Evolutionary conservation across 78 protist genomes (phyloP), one percentile per base, ranked within the genome.

Genomic region (Dictyostelium brefeldianum): DNA sequence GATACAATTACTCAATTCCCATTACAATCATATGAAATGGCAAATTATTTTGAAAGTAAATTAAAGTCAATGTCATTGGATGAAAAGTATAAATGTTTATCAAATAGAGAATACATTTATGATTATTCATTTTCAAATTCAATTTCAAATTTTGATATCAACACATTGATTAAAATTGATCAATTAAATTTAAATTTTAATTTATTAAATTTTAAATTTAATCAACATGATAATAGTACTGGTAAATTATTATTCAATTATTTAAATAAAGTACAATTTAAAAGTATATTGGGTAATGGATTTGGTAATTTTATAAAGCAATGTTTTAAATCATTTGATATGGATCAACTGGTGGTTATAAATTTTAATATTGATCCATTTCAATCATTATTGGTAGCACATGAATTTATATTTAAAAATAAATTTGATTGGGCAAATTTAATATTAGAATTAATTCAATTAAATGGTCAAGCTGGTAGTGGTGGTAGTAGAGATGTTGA

Each of bases 311-410:
- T 36, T 36, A 36, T 36, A 36, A 36, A 36, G 2, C 43, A 36
- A 36, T 36, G 43, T 36, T 36, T 36, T 36, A 2, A 2, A 36
- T 36, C 2, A 36, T 36, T 36, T 36, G 43, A 36, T 36, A 36
- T 36, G 1, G 43, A 36, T 36, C 1, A 1, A 36, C 2, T 36
- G 0, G n/a, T 22, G 22, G 27, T 25, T 10, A 11, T 62, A 10
- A 62, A 62, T 62, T 62, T 62, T 62, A 62, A 62, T 62, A 14
- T 25, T 25, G 70, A 62, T 25, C 70, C 70, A 25, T 62, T 25
- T 25, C 43, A 36, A 11, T 62, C 70, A 62, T 62, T 62, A 62
- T n/a, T 22, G 12, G 22, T 62, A n/a, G 36, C 70, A 25, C n/a
- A 22, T 25, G 27, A 62, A 25, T 62, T 62, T 22, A 62, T 62